Base-by-base conservation (phyloP, 257 asterid genomes). In the Nyctanthes arbortristis region DNA sequence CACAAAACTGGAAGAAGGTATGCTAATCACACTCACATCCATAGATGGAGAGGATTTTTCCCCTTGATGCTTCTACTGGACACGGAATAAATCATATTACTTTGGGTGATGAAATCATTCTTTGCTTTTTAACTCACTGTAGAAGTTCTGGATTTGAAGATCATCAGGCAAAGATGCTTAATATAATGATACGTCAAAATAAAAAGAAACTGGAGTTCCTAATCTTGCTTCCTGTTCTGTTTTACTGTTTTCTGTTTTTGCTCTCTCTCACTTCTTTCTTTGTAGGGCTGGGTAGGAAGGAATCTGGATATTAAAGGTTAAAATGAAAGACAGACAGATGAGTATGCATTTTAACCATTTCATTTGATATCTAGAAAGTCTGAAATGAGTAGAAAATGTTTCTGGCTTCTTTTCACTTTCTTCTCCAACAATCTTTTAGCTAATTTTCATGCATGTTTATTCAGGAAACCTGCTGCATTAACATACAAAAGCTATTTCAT, bases 401-500 rank as follows among this genome's bases (percentile, higher is more conserved):
- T 13, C 49, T 39, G 45, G 36, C 20, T 59, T 11, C 20, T 47
- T 61, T 40, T 37, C 57, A 45, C 9, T 67, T 16, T 25, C 28
- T 63, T 59, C 52, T 68, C 30, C 31, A 59, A n/a, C 20, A 22
- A 22, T 59, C 45, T 60, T 52, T n/a, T 7, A 22, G 1, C 3
- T 12, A 25, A 10, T 18, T 45, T 20, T 55, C 36, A 57, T 25
- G 43, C 56, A 35, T 35, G 40, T 71, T 35, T 24, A 5, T 9
- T 16, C 54, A 43, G 43, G 43, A 36, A 36, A 36, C 12, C 43
- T 36, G 43, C 43, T 10, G 47, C 14, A 11, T 39, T 11, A n/a
- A n/a, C n/a, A n/a, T n/a, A n/a, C 16, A 1, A 73, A 37, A 63
- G 71, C 72, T 65, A 37, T 56, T 56, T 75, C 72, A 54, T 47